Conservation (phyloP, 306 rosid genomes). For the Vigna radiata region DNA sequence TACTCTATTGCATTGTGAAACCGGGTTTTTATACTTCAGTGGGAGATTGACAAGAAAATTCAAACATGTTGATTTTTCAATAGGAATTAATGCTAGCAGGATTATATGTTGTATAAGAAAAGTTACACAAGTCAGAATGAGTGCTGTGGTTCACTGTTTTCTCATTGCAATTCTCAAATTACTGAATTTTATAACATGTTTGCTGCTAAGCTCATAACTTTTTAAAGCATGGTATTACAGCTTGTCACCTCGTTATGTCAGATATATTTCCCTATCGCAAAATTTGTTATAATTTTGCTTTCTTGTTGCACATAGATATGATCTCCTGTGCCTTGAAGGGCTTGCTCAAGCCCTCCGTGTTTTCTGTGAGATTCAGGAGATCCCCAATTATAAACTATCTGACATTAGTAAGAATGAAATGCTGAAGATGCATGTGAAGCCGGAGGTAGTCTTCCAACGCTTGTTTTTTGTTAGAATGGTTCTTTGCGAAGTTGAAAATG, state of each 20-base stretch:
- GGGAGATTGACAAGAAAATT: conserved; percentile 8
- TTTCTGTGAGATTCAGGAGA: conserved; percentile 63
- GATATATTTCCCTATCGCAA: background rate
- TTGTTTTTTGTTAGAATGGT: background rate
- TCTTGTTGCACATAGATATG: conserved; percentile 61
- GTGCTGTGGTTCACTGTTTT: background rate
- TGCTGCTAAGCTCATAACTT: background rate
- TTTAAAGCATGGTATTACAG: background rate
- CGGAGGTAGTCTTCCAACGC: conserved; percentile 65
- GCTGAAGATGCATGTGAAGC: conserved; percentile 84
- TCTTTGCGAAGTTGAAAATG: conserved; percentile 30
- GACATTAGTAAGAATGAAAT: conserved; percentile 63
- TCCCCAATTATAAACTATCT: conserved; percentile 68
- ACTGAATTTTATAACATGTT: background rate
- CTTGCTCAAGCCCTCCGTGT: conserved; percentile 83
- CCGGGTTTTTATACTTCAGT: background rate
- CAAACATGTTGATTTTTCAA: background rate
- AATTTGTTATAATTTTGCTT: conserved; percentile 26
- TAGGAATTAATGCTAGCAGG: background rate
- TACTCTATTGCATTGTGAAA: background rate
- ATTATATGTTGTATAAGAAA: background rate
- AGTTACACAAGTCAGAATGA: conserved; percentile 6
- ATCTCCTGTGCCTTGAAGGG: conserved; percentile 94
- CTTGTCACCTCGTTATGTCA: background rate
- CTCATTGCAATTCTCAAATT: conserved; percentile 14